Evolutionary conservation across 805 yeast species (phyloP).

Genomic region (Metschnikowia rubicola): DNA sequence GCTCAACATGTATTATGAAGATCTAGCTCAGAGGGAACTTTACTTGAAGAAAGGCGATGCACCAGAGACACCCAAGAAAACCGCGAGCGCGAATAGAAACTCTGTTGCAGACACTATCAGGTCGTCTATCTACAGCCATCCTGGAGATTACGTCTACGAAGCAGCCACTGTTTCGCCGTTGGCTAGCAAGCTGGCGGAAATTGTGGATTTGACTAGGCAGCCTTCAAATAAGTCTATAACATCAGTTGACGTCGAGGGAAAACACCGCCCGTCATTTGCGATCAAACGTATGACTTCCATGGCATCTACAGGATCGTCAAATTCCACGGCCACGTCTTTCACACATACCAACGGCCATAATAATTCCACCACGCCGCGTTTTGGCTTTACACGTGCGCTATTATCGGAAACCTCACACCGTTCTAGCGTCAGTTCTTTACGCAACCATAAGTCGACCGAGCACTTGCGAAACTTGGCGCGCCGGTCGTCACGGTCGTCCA

Average conservation of each 20-base stretch:
- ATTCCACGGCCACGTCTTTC: background rate
- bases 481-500: constrained; percentile 34
- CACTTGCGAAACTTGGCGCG: constrained; percentile 25
- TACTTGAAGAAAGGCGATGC: constrained; percentile 32
- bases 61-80: constrained; percentile 5
- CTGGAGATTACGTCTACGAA: constrained; percentile 1
- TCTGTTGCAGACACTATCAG: constrained; percentile 22
- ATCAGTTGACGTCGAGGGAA: constrained; percentile 31
- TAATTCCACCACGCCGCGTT: constrained; percentile 18
- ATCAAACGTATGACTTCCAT: constrained; percentile 31
- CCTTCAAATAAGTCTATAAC: constrained; percentile 33
- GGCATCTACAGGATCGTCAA: constrained; percentile 25
- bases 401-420: constrained; percentile 28
- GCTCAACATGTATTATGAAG: constrained; percentile 44
- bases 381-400: constrained; percentile 42
- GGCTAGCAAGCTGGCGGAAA: constrained; percentile 3
- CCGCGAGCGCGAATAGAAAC: constrained; percentile 15
- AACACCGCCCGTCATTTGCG: constrained; percentile 24
- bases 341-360: constrained; percentile 17
- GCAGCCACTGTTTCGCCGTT: constrained; percentile 5
- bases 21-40: constrained; percentile 36
- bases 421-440: constrained; percentile 14
- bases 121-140: constrained; percentile 8
- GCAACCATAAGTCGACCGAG: constrained; percentile 29
- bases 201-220: constrained; percentile 22